phyloP scores from a whole-genome alignment of 768 basidiomycete genomes.

The Phaeotremella fagi region DNA sequence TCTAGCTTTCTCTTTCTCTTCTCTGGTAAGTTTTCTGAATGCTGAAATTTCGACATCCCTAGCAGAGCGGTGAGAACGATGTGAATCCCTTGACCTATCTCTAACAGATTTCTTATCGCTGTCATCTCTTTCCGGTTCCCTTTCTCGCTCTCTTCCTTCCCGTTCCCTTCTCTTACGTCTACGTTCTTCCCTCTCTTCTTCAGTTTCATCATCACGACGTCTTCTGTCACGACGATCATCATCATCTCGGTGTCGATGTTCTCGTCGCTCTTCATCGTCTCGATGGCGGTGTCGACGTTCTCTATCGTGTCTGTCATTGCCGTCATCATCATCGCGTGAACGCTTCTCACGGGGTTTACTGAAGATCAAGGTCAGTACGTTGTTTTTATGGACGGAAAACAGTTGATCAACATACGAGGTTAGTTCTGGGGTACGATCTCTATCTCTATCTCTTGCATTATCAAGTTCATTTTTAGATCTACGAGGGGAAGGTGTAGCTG shows the following conservation, averaged over 20 bases:
- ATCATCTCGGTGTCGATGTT: conserved; percentile 48
- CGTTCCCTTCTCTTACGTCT: conserved; percentile 22
- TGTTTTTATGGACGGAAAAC: background rate
- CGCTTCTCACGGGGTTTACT: conserved; percentile 53
- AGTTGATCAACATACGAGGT: conserved; percentile 26
- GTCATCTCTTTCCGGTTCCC: conserved; percentile 16
- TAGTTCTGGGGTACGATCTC: conserved; percentile 37
- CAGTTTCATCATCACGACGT: conserved; percentile 25
- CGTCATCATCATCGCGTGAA: conserved; percentile 53
- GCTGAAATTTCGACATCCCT: conserved; percentile 11
- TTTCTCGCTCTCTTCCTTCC: conserved; percentile 19
- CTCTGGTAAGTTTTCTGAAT: conserved; percentile 32
- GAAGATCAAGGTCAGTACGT: background rate
- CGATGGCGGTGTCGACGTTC: conserved; percentile 49
- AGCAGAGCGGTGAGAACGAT: conserved; percentile 23
- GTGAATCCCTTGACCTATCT: conserved; percentile 34
- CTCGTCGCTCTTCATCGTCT: conserved; percentile 51
- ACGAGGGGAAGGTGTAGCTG: background rate
- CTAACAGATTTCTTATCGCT: conserved; percentile 49
- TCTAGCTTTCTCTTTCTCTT: conserved; percentile 38
- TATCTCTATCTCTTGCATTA: too few species aligned
- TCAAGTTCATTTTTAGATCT: background rate
- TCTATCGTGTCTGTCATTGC: conserved; percentile 29
- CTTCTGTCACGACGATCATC: conserved; percentile 46
- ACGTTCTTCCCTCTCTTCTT: conserved; percentile 20